Base-by-base conservation (phyloP, 495 filamentous ascomycete genomes). In the Aspergillus heteromorphus region DNA sequence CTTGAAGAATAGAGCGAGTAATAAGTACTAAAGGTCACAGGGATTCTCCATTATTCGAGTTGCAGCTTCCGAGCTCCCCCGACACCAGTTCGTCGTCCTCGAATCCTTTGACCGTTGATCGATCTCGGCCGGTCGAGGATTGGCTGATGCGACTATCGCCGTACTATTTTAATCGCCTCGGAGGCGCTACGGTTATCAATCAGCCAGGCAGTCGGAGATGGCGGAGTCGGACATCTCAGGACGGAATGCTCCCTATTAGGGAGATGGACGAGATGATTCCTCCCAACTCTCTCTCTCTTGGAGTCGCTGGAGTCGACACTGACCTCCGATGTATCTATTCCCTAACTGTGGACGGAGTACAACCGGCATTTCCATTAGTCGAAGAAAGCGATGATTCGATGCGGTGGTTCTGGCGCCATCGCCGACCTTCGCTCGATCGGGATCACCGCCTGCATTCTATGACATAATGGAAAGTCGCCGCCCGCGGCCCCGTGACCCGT, bases 401-500 rank as follows among this genome's bases (percentile, higher is more conserved):
- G 20, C 43, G 45, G 38, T 38, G 19, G 48, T 42, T 20, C 53
- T 42, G 55, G 55, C 49, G 55, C 42, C 18, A 54, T 40, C 30
- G 47, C 16, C 23, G 34, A 31, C 34, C 3, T 45, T 45, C 36
- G 51, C 29, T 50, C 13, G 18, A 50, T 25, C 30, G 34, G 19
- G 54, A 59, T 59, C 56, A 42, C 51, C 53, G 53, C 45, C 43
- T 48, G 54, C 53, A 55, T 61, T 64, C 54, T 62, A 61, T 67
- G 64, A 67, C 64, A 64, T 67, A 67, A 67, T 58, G 53, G 52
- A 62, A 67, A 62, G 52, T 41, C 49, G 53, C 34, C 55, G 41
- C 50, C 40, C 38, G 30, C 43, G 51, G 50, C 43, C 60, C 57
- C 61, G 61, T 63, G 61, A 63, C 57, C 58, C 41, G 17, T 19